Base-by-base conservation (phyloP, 1,284 basidiomycete genomes). In the Cystobasidium pallidum region DNA sequence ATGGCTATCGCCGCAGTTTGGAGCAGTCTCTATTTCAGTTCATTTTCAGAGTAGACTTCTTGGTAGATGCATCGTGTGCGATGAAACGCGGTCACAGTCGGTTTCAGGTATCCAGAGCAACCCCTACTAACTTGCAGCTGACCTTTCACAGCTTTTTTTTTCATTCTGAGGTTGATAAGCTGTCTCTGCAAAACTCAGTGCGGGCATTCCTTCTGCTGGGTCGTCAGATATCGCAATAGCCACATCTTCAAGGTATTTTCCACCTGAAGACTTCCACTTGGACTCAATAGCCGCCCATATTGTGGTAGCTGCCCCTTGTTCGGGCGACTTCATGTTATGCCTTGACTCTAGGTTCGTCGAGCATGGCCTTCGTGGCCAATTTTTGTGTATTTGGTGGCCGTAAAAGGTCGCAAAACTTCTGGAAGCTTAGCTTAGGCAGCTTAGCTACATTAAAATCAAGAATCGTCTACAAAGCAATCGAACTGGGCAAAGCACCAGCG, bases 251-350 rank as follows among this genome's bases (percentile, higher is more conserved):
- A 70, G 32, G 34, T 70, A 70, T 17, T 36, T 15, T 61, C 67
- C 67, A 30, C 67, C 57, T 34, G 43, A n/a, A n/a, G n/a, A 19
- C 17, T 19, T 41, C 43, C 41, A 68, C 26, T 62, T 45, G 30
- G 21, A 7, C 6, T 21, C 55, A 21, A 70, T 52, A 24, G 67
- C 57, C 3, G 67, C 67, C 43, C 55, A 62, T n/a, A 70, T 58
- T 39, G 67, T 62, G 7, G 58, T 62, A 2, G 67, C 36, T 28
- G 67, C 67, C 15, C 67, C 67, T 54, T 70, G 67, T 24, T 17
- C 41, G 17, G 28, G 39, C n/a, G 67, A 70, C 58, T 62, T 62
- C 47, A 70, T 47, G 32, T n/a, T 30, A 39, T 45, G 21, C 36
- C 2, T 41, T 43, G 15, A 45, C 41, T 26, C 15, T 26, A 17